Base-by-base conservation (phyloP, 2,329 filamentous ascomycete species). In the Xylaria sp. region DNA sequence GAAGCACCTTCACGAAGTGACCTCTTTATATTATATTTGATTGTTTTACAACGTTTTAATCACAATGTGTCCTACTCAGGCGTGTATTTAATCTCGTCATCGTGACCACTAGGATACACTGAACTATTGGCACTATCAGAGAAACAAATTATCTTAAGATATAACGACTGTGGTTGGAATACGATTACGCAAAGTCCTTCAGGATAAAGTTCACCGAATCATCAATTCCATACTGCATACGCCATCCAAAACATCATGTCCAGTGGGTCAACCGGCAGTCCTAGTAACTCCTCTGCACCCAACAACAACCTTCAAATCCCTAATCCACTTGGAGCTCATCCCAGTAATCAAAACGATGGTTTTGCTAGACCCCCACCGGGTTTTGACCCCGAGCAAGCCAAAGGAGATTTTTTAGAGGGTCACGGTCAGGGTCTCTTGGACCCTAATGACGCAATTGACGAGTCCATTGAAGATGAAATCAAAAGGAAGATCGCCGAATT, bases 401-500 rank as follows among this genome's bases (percentile, higher is more conserved):
- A 55, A 13, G 20, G 45, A n/a, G n/a, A 38, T 1, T 63, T 71
- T 39, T 5, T 2, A 11, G 25, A 47, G 10, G 45, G 54, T 20
- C 63, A 67, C 33, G 44, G 31, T 20, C 29, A 54, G 7, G 53
- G 63, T 20, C 20, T 55, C 22, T 44, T 59, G 31, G 20, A 65
- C 20, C 36, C 42, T 13, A 36, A 39, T 1, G 59, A 65, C 1
- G 64, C 9, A 11, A 13, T 49, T n/a, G 72, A 74, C 7, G 67
- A 71, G 10, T 62, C 61, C 0, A 27, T 71, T 1, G 69, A 74
- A 20, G 67, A 67, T 1, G 72, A 69, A 36, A 70, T 68, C 5
- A n/a, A 29, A 13, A 53, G 57, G 38, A 38, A 44, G n/a, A 67
- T 72, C 5, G 31, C 49, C 0, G 66, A 69, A 0, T 45, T 70